These are phyloP conservation scores for Collariella sp. DNA, from an alignment of 495 filamentous ascomycete genomes.

Conservation along the genomic window DNA sequence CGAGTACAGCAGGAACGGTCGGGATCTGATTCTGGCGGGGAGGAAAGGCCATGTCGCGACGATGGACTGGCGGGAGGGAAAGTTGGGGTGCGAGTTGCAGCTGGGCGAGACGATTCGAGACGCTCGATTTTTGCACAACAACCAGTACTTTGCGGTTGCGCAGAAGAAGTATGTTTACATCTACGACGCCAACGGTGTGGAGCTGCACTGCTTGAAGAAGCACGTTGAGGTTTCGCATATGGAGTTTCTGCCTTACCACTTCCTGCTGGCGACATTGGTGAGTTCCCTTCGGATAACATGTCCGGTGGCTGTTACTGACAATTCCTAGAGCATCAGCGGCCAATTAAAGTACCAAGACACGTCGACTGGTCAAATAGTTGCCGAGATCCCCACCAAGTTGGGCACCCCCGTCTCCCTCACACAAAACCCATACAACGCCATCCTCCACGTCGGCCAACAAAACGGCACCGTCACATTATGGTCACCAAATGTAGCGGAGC, in stretches of 20 bases:
- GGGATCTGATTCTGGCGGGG: conserved; percentile 74
- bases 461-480: conserved; percentile 91
- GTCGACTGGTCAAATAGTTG: conserved; percentile 77
- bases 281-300: conserved; percentile 21
- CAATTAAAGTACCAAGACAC: conserved; percentile 92
- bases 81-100: conserved; percentile 82
- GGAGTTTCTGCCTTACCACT: conserved; percentile 95
- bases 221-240: conserved; percentile 90
- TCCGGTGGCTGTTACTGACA: background rate
- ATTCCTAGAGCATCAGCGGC: conserved; percentile 61
- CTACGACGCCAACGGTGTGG: conserved; percentile 81
- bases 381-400: conserved; percentile 71
- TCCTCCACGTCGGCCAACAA: conserved; percentile 84
- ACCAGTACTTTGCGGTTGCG: conserved; percentile 92
- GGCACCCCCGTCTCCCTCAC: conserved; percentile 76
- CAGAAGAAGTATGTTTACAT: conserved; percentile 94
- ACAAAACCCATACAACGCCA: conserved; percentile 86
- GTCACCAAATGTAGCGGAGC: conserved; percentile 84
- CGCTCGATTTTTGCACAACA: conserved; percentile 89
- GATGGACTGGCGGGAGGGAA: conserved; percentile 93
- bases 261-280: conserved; percentile 78
- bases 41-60: conserved; percentile 91
- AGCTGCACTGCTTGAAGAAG: conserved; percentile 81
- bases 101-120: conserved; percentile 82
- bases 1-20: conserved; percentile 85